Evolutionary conservation across 2,329 filamentous ascomycete genomes (phyloP).

Genomic region (Parascedosporium putredinis): DNA sequence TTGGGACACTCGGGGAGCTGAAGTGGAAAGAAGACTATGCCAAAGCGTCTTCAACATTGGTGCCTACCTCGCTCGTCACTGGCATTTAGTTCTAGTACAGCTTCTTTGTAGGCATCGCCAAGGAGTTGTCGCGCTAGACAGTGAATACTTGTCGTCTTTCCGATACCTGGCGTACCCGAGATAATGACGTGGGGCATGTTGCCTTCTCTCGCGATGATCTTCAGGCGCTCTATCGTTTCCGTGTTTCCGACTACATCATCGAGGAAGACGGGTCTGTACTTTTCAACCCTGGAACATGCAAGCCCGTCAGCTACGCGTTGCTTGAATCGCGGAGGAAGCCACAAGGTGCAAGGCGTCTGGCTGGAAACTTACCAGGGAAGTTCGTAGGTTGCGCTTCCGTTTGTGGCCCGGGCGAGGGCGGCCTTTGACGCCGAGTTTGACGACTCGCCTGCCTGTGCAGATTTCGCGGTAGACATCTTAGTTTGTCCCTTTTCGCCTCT

Average conservation of each 20-base stretch:
- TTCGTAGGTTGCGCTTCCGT: slow-evolving; percentile 53
- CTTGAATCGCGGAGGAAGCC: not conserved
- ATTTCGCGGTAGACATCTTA: slow-evolving; percentile 37
- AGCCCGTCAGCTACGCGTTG: slow-evolving; percentile 14
- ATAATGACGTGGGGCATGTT: slow-evolving; percentile 99
- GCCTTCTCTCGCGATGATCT: slow-evolving; percentile 96
- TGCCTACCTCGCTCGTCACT: slow-evolving; percentile 88
- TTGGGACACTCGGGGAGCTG: slow-evolving; percentile 30
- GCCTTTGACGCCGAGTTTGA: slow-evolving; percentile 50
- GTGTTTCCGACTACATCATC: slow-evolving; percentile 97
- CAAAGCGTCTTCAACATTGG: too few relatives aligned
- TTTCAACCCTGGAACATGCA: slow-evolving; percentile 73
- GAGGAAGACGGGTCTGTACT: slow-evolving; percentile 88
- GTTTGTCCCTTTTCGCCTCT: too few relatives aligned
- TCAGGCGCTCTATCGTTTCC: slow-evolving; percentile 91
- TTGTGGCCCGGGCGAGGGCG: slow-evolving; percentile 37
- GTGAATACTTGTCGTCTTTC: slow-evolving; percentile 92
- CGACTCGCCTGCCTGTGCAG: slow-evolving; percentile 47
- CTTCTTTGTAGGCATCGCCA: slow-evolving; percentile 92
- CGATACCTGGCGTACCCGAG: slow-evolving; percentile 97
- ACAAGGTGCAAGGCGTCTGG: too few relatives aligned
- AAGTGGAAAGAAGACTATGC: slow-evolving; percentile 2
- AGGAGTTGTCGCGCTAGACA: slow-evolving; percentile 87
- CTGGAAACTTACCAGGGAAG: slow-evolving; percentile 61
- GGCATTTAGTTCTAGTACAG: slow-evolving; percentile 90